Evolutionary conservation across 2,329 filamentous ascomycete genomes (phyloP), one percentile per base, ranked within the genome.

Genomic region (Penicillium fuscoglaucum): DNA sequence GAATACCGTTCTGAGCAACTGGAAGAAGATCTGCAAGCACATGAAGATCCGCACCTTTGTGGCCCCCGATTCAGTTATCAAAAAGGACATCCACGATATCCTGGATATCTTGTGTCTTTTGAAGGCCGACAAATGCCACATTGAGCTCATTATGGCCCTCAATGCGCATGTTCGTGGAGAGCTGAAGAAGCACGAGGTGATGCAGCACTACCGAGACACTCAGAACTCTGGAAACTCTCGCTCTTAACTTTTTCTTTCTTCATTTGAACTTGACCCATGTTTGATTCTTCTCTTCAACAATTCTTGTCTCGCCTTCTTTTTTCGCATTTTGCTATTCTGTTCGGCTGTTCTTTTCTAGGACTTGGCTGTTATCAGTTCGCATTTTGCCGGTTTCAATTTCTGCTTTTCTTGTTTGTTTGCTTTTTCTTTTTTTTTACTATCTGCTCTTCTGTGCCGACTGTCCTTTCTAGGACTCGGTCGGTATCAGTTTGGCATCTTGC

Each of bases 21-120:
- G 82, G 82, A 80, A 78, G 58, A 69, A 70, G 4, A 71, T 82
- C 19, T 74, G 76, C 40, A 78, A 73, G 40, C 75, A 26, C 1
- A 49, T 49, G 46, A 37, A 6, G 6, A 49, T 49, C 46, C 46
- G 46, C 15, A 49, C 46, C 46, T 49, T 49, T n/a, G 46, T 49
- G 19, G 6, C 46, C 33, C 46, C 46, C 31, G 46, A 49, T 17
- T 49, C 31, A 3, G 46, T 49, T 5, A 8, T 49, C 31, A 49
- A 49, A 21, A 49, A 26, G 15, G 19, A 49, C 3, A 37, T 49
- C 15, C 31, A 37, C 46, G 46, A 49, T 49, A 49, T 37, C 46
- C 15, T 49, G 31, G 15, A 26, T n/a, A 9, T 49, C 21, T 17
- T 49, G 21, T 21, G n/a, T 21, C 6, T 49, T 9, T 7, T 49